Evolutionary conservation across 2,329 filamentous ascomycete species (phyloP), one percentile per base, ranked within the genome.

Genomic region (Aspergillus alliaceus): DNA sequence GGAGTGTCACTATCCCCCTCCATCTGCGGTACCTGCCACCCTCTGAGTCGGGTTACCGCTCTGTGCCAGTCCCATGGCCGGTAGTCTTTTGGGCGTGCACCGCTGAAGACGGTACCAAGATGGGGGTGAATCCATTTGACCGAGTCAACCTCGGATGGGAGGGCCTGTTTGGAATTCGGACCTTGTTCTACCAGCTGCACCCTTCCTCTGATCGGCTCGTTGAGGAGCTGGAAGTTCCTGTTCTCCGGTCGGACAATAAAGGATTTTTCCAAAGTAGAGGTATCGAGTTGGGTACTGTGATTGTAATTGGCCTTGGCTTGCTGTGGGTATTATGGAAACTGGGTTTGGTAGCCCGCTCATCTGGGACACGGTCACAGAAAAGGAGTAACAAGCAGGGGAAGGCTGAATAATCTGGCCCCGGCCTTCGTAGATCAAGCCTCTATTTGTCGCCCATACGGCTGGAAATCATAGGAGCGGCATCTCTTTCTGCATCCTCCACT

Each of bases 61-160:
- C 79, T 4, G 73, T 87, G 1, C 77, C 85, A n/a, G 72, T 95
- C 0, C 90, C 93, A 0, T 93, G 89, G 78, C 93, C 93, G 0
- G 84, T 85, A 0, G 84, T 97, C 0, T 97, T 97, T 78, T 97
- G 93, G 93, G 91, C 92, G 0, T 98, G 93, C 69, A 80, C 84
- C 7, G 84, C 87, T 0, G 73, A 78, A 35, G 74, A 76, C 32
- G 72, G 83, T 1, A 82, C 81, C 1, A 88, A 90, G 66, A 90
- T 93, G 74, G 74, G 83, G 0, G 83, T 82, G 5, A 96, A 90
- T 67, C 93, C 93, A 0, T 98, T 98, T 73, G 93, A 97, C 72
- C 81, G 90, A 6, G 78, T 82, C n/a, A 85, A 91, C 68, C 67
- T 97, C n/a, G 93, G 92, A 1, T 97, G 93, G 72, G 93, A 97